Evolutionary conservation across 768 basidiomycete species (phyloP), one percentile per base, ranked within the genome.

Genomic region (Pholiota molesta): DNA sequence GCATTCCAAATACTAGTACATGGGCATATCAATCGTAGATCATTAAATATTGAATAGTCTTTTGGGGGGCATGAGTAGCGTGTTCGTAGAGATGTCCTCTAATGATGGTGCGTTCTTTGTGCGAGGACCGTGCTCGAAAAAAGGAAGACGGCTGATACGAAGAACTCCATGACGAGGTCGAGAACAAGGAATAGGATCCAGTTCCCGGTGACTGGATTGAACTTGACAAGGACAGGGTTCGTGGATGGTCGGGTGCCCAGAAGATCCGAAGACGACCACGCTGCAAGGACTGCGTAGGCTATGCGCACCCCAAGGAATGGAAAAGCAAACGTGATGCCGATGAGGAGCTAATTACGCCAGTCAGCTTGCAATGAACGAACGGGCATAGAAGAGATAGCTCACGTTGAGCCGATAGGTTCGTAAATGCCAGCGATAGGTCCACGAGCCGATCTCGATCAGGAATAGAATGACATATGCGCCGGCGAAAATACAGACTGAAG

Each of bases 141-240:
- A 49, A 83, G 69, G 66, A 79, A 90, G 55, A 88, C 76, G 39
- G 77, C 60, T 52, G 79, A 78, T 14, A 82, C 77, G 39, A 79
- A 68, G 65, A 78, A 86, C 72, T 91, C 89, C 83, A 85, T 85
- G 42, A 89, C 62, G 40, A 87, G 75, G 14, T 81, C 81, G 77
- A 90, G 82, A 58, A 81, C 72, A 31, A 90, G 77, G 69, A 81
- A 91, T 64, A 84, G 66, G 53, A 81, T 72, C 86, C 85, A 89
- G 61, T 81, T 72, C 31, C 88, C 87, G 2, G 80, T 82, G 37
- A 84, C 67, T 54, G 83, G 77, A 65, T 87, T 86, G 69, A 88
- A 83, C 69, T 81, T 80, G 39, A 80, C 80, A 7, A 89, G 78
- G 5, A 75, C 72, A 19, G 75, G 63, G 63, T 82, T 81, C 21